Evolutionary conservation across 2,329 filamentous ascomycete species (phyloP).

Genomic region (Cordyceps fumosorosea): DNA sequence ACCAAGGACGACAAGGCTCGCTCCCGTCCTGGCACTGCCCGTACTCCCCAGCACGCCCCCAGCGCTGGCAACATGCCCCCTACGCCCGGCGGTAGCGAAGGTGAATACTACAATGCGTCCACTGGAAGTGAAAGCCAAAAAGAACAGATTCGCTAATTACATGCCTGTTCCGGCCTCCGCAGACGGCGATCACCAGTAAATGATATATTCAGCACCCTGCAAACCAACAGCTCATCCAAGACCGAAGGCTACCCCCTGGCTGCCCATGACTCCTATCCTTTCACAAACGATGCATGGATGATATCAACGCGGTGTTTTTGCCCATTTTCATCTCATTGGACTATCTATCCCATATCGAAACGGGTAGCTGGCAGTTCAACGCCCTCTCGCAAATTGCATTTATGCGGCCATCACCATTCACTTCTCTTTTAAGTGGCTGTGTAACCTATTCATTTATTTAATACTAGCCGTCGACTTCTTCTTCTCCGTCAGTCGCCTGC

Average conservation of each 20-base stretch:
- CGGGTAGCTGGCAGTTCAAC: conserved; percentile 7
- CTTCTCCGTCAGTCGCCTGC: background rate
- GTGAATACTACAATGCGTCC: conserved; percentile 41
- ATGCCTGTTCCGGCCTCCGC: background rate
- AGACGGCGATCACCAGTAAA: conserved; percentile 17
- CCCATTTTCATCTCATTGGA: background rate
- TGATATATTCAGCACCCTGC: background rate
- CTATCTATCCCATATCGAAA: conserved; percentile 1
- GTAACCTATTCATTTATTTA: conserved; percentile 9
- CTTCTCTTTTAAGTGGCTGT: background rate
- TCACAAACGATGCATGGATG: background rate
- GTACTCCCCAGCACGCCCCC: conserved; percentile 43
- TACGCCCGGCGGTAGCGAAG: conserved; percentile 56
- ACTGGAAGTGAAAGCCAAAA: background rate
- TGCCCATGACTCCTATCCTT: background rate
- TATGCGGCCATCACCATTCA: background rate
- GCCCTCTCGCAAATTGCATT: conserved; percentile 2
- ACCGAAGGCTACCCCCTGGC: background rate
- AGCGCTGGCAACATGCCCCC: conserved; percentile 52
- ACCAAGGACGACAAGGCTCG: conserved; percentile 29
- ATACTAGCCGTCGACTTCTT: conserved; percentile 10
- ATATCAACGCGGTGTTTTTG: background rate
- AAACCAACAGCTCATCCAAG: background rate
- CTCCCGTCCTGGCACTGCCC: conserved; percentile 50
- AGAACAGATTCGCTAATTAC: conserved; percentile 3